A percentile compares a stretch with the other conserved stretches of the same genome.
Conservation (phyloP, 345 rosid species). For the Psidium friedrichsthalianum region DNA sequence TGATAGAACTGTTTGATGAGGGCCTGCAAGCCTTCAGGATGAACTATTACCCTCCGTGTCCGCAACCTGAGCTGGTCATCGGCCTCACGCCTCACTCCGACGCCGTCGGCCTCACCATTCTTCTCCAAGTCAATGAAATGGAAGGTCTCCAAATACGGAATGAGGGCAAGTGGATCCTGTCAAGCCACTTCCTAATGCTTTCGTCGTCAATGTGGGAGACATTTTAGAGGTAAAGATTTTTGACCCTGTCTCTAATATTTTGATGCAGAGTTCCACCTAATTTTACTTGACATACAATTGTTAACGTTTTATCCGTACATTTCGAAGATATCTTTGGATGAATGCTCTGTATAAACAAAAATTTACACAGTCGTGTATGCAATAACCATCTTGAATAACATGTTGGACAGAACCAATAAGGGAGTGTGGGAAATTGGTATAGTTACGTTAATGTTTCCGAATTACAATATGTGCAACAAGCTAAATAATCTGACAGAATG, state of each 20-base stretch:
- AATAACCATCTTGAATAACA: neutral
- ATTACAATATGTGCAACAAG: neutral
- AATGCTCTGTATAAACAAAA: neutral
- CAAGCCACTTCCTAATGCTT: constrained; percentile 23
- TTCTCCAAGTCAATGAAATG: constrained; percentile 5
- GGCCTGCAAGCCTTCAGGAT: neutral
- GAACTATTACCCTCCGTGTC: constrained; percentile 11
- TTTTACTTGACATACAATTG: neutral
- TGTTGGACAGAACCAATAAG: neutral
- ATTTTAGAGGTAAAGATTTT: constrained; percentile 24
- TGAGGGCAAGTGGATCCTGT: constrained; percentile 22
- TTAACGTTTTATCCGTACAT: neutral
- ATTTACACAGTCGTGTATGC: neutral
- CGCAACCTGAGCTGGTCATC: constrained; percentile 1
- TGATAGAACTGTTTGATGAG: constrained; percentile 4
- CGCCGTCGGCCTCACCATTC: neutral
- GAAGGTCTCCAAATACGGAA: constrained; percentile 10
- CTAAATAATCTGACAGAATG: neutral
- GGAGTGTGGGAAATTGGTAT: neutral
- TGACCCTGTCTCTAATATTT: neutral
- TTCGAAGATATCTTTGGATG: neutral
- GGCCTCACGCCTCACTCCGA: constrained; percentile 14
- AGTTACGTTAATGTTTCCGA: neutral
- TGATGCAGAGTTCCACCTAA: neutral
- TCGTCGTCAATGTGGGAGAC: constrained; percentile 39